Conservation (phyloP, 495 filamentous ascomycete genomes). For the Penicillium psychrofluorescens region DNA sequence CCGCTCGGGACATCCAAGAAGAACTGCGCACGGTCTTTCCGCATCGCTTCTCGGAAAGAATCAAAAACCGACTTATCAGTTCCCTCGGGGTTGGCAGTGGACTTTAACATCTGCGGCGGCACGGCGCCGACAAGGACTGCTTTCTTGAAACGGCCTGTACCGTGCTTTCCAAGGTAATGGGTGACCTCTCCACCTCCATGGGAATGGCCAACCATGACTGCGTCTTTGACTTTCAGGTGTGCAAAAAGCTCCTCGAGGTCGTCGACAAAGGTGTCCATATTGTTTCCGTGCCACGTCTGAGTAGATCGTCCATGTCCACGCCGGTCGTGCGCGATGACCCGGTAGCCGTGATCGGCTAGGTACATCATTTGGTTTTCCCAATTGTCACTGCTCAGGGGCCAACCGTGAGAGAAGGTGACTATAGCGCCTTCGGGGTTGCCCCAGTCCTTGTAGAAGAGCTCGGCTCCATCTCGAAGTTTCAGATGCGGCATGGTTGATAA, state of each 20-base stretch:
- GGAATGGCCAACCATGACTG: slow-evolving; percentile 32
- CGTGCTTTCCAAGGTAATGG: slow-evolving; percentile 25
- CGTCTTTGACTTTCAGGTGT: slow-evolving; percentile 23
- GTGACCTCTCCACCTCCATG: slow-evolving; percentile 36
- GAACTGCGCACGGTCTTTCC: slow-evolving; percentile 30
- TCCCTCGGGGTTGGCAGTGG: slow-evolving; percentile 21
- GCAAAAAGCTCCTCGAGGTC: slow-evolving; percentile 29
- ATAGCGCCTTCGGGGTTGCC: slow-evolving; percentile 19
- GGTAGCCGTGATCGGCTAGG: slow-evolving; percentile 28
- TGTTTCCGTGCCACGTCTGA: slow-evolving; percentile 32
- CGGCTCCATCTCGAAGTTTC: slow-evolving; percentile 23
- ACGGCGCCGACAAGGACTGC: slow-evolving; percentile 31
- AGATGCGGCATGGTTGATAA: slow-evolving; percentile 14
- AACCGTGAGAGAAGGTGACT: slow-evolving; percentile 32
- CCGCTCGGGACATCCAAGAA: slow-evolving; percentile 33
- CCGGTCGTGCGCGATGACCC: slow-evolving; percentile 34
- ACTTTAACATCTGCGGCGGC: slow-evolving; percentile 29
- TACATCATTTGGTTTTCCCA: slow-evolving; percentile 36
- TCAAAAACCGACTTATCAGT: slow-evolving; percentile 27
- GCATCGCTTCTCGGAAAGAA: slow-evolving; percentile 26
- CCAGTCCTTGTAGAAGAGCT: slow-evolving; percentile 38
- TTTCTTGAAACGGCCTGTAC: slow-evolving; percentile 27
- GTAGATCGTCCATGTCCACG: slow-evolving; percentile 33
- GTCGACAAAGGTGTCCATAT: slow-evolving; percentile 32
- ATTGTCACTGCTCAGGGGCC: slow-evolving; percentile 35